Base-by-base conservation (phyloP, 1,139 yeast species). In the Komagataea norvegica region DNA sequence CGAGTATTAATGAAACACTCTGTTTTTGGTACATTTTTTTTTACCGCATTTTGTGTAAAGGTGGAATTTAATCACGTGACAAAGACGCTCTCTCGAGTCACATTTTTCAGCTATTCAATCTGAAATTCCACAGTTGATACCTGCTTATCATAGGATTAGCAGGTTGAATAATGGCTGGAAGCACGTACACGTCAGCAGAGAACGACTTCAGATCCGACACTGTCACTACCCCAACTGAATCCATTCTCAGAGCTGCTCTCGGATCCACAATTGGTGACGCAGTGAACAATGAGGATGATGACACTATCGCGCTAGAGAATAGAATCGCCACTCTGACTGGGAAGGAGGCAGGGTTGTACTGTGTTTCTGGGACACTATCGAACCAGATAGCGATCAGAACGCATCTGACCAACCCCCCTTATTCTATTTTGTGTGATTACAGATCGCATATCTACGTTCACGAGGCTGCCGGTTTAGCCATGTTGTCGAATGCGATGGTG, bases 191-290 rank as follows among this genome's bases (percentile, higher is more conserved):
- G 10, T 40, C 58, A n/a, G 60, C 68, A 7, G 45, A 55, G 19
- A 76, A 75, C 53, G 84, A 77, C 53, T 78, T 83, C 59, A 72
- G 91, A 56, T 78, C 91, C 56, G 97, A 89, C 59, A 89, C 96
- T 1, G 87, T 88, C 73, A 89, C 96, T 5, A 86, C 87, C 4
- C 97, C 96, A 17, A 80, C 95, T 1, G 68, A 67, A 33, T 65
- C 75, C 34, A 88, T 89, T 95, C 59, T 80, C 29, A 66, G 67
- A 40, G 79, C 85, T 8, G 77, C 74, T 39, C 41, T 71, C 18
- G 55, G 64, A 14, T 75, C 84, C 23, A 65, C 91, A 3, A 61
- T 74, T 48, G 97, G 97, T 27, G 97, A 89, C 56, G 75, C 91
- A 3, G 96, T 89, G 17, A 87, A 86, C 62, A 72, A 77, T 45